Percentiles rank a stretch among this genome's conserved stretches.
Evolutionary conservation across 2,329 filamentous ascomycete genomes (phyloP).

Genomic region (Colletotrichum lupini): DNA sequence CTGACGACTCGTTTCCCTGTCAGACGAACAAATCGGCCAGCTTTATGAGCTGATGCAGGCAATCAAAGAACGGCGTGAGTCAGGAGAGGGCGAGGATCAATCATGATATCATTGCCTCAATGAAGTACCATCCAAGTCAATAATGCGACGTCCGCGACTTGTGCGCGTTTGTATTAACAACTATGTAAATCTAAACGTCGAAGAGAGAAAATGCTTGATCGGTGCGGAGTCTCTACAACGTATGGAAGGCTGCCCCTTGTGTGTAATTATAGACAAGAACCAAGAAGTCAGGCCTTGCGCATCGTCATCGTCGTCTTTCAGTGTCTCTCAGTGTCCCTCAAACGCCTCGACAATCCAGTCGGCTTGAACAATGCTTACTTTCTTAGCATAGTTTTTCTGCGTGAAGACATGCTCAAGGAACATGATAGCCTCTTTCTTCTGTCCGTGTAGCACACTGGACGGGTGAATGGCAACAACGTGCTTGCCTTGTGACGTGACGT

Average conservation of each 20-base stretch:
- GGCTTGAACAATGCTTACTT: conserved; percentile 70
- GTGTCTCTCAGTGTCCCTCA: conserved; percentile 41
- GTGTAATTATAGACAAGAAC: too few species aligned
- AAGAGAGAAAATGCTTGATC: too few species aligned
- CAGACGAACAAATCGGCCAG: conserved; percentile 93
- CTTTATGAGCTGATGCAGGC: conserved; percentile 94
- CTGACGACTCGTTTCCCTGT: not conserved
- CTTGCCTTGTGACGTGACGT: conserved; percentile 69
- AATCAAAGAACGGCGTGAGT: conserved; percentile 62
- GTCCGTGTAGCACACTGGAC: conserved; percentile 70
- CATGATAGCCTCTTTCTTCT: conserved; percentile 75
- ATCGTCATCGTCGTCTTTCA: too few species aligned
- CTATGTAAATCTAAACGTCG: not conserved
- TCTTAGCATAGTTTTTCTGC: conserved; percentile 74
- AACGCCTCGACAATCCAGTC: conserved; percentile 68
- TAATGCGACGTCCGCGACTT: not conserved
- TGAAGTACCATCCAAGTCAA: not conserved
- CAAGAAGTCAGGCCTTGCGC: too few species aligned
- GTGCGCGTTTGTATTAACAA: not conserved
- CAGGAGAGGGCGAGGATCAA: conserved; percentile 39
- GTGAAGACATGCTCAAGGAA: conserved; percentile 76
- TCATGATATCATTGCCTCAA: conserved; percentile 30
- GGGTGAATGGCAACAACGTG: conserved; percentile 72
- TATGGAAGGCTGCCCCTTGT: too few species aligned
- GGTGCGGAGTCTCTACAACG: too few species aligned